Conservation (phyloP, 2,329 filamentous ascomycete genomes). For the Colletotrichum sp. region DNA sequence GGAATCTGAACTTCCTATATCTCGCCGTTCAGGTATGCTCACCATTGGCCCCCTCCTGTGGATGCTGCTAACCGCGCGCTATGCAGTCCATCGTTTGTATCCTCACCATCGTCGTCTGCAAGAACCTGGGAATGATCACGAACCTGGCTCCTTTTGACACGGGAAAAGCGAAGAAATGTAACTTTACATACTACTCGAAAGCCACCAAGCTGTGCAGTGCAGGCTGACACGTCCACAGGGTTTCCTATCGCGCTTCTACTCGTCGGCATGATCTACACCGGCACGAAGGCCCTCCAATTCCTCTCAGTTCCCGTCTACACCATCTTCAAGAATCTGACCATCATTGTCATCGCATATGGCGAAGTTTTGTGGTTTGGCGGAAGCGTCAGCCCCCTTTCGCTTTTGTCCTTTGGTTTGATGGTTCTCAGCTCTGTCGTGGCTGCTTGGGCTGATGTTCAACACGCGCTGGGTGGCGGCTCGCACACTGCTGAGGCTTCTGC, state of each 20-base stretch:
- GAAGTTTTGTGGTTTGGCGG: constrained; percentile 99
- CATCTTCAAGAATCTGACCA: constrained; percentile 99
- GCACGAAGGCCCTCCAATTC: constrained; percentile 93
- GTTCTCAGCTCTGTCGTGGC: constrained; percentile 93
- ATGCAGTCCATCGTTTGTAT: constrained; percentile 88
- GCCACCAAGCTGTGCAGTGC: background rate
- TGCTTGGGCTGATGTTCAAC: constrained; percentile 95
- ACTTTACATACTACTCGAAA: constrained; percentile 33
- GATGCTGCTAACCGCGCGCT: background rate
- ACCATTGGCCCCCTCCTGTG: background rate
- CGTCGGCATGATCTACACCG: constrained; percentile 99
- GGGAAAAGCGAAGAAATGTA: constrained; percentile 93
- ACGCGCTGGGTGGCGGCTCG: constrained; percentile 69
- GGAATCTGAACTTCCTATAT: constrained; percentile 97
- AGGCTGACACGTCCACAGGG: constrained; percentile 63
- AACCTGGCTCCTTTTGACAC: constrained; percentile 82
- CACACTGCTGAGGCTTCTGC: constrained; percentile 66
- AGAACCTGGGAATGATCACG: constrained; percentile 80
- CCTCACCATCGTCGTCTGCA: constrained; percentile 80
- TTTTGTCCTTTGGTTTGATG: constrained; percentile 96
- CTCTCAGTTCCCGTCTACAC: constrained; percentile 98
- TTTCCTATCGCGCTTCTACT: constrained; percentile 95
- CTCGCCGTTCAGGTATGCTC: constrained; percentile 84
- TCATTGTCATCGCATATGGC: constrained; percentile 97
- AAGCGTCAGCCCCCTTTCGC: constrained; percentile 82